Percentiles rank a stretch among this genome's conserved stretches.
phyloP scores from a whole-genome alignment of 2,329 filamentous ascomycete genomes.

The Diaporthe citriasiana region DNA sequence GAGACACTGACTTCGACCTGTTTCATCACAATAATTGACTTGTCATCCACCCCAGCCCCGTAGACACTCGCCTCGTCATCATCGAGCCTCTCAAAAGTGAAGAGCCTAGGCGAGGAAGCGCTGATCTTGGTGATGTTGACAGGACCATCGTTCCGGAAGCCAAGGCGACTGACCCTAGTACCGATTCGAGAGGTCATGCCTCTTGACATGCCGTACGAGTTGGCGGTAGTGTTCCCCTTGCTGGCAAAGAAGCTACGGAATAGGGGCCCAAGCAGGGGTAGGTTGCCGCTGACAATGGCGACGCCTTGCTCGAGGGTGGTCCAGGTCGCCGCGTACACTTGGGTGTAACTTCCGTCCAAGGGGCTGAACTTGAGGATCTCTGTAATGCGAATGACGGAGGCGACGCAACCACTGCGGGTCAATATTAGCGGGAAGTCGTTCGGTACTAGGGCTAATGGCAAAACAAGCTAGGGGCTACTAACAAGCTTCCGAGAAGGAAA shows the following conservation, averaged over 20 bases:
- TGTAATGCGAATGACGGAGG: conserved; percentile 35
- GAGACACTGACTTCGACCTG: conserved; percentile 33
- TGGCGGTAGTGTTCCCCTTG: conserved; percentile 20
- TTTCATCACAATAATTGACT: conserved; percentile 37
- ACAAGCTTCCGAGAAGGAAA: conserved; percentile 41
- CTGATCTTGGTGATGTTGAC: conserved; percentile 17
- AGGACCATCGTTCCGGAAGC: conserved; percentile 6
- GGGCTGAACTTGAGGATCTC: conserved; percentile 38
- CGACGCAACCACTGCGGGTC: conserved; percentile 28
- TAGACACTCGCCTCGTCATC: conserved; percentile 29
- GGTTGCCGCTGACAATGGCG: conserved; percentile 39
- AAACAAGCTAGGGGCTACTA: background rate
- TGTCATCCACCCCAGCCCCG: conserved; percentile 29
- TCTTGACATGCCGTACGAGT: conserved; percentile 7
- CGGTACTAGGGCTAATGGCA: too few species aligned
- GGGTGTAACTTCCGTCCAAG: conserved; percentile 39
- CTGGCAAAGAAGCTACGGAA: conserved; percentile 40
- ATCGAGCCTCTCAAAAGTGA: conserved; percentile 28
- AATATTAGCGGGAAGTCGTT: background rate
- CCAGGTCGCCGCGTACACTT: conserved; percentile 43
- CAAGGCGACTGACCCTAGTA: background rate
- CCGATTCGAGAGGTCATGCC: conserved; percentile 8
- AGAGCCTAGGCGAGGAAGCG: background rate
- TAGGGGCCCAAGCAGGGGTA: conserved; percentile 35
- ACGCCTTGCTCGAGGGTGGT: conserved; percentile 39